phyloP scores from a whole-genome alignment of 202 grass and related monocot species.

The Digitaria exilis region DNA sequence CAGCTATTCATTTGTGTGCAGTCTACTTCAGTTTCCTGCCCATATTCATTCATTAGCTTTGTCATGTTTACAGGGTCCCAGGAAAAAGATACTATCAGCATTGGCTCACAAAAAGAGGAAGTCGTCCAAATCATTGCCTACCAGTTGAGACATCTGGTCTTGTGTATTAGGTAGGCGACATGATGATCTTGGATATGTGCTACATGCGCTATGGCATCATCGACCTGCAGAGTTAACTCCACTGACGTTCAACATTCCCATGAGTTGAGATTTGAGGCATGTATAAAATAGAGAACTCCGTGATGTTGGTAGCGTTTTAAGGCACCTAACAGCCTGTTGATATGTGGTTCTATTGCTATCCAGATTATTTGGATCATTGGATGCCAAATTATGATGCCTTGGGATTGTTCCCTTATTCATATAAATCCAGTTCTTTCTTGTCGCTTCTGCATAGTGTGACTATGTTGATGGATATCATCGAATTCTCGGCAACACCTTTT shows the following conservation, averaged over 20 bases:
- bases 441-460: background rate
- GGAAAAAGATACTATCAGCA: slow-evolving; percentile 74
- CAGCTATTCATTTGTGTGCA: slow-evolving; percentile 15
- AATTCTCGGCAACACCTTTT: background rate
- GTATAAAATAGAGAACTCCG: slow-evolving; percentile 42
- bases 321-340: slow-evolving; percentile 21
- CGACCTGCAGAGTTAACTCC: slow-evolving; percentile 24
- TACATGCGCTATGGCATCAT: background rate
- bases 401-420: background rate
- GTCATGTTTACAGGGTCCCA: slow-evolving; percentile 58
- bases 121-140: slow-evolving; percentile 42
- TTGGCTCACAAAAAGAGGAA: slow-evolving; percentile 53
- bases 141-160: slow-evolving; percentile 36
- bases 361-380: background rate
- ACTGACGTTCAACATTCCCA: slow-evolving; percentile 37
- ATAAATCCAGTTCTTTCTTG: background rate
- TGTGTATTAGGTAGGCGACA: slow-evolving; percentile 39
- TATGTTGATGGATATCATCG: too few relatives aligned
- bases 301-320: slow-evolving; percentile 1
- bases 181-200: slow-evolving; percentile 38
- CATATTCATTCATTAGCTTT: slow-evolving; percentile 28
- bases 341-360: slow-evolving; percentile 19
- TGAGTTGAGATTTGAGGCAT: slow-evolving; percentile 15
- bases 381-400: slow-evolving; percentile 1
- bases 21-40: background rate